Evolutionary conservation across 139 green algal species (phyloP), one percentile per base, ranked within the genome.

Genomic region (Raphidocelis subcapitata): DNA sequence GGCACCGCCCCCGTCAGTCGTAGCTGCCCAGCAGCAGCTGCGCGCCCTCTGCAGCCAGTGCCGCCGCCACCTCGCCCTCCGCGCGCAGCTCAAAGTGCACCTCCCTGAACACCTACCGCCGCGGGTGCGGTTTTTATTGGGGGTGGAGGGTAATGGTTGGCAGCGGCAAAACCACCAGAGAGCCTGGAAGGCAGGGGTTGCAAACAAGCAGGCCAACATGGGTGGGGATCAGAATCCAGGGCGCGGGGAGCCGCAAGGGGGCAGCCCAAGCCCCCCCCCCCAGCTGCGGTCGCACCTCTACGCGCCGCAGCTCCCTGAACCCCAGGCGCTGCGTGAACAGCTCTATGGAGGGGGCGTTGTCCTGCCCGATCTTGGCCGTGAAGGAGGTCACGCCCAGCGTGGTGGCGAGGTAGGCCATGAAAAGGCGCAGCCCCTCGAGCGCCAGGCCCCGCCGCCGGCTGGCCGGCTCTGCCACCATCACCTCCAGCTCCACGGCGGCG

Each of bases 401-500:
- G 1, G 16, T 29, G 4, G 76, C 60, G 20, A 79, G 81, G 21
- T 93, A 97, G 0, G 81, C 79, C 90, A 97, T 94, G 24, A 97
- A 79, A 31, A 95, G 44, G 28, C 59, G 68, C 28, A 97, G 57
- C 23, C 88, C 90, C 57, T 94, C 90, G 14, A 52, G 33, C 0
- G 89, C 90, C 18, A 93, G 36, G 3, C 90, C 89, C 32, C 81
- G 79, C 0, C 88, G 35, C 28, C 90, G 61, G 49, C 84, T 87
- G 23, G 18, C 56, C 0, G 67, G 24, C 63, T 94, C 90, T 2
- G 92, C 92, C 2, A 97, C 73, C 92, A 97, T 97, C 5, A 89
- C 63, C 70, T 91, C 82, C 2, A 88, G 62, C 61, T 90, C 85
- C 14, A 69, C 80, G 29, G 70, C 65, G 15, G 41, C 57, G 21